Conservation (phyloP, 2,329 filamentous ascomycete genomes). For the Fusarium sarcochroum region DNA sequence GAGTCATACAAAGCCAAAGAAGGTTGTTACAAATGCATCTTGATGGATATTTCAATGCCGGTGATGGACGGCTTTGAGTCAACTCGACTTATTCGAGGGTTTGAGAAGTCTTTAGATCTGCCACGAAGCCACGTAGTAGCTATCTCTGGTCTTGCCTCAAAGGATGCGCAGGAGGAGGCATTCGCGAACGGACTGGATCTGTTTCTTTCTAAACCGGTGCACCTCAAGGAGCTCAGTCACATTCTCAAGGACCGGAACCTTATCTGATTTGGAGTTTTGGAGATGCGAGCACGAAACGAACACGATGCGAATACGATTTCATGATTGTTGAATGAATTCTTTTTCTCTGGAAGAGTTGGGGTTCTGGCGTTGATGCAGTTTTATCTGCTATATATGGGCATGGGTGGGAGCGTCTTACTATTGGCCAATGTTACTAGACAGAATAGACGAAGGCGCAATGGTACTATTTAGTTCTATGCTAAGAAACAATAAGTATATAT, state of each 20-base stretch:
- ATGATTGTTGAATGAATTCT: background rate
- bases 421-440: constrained; percentile 27
- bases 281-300: constrained; percentile 3
- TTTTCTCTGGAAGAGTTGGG: background rate
- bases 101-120: constrained; percentile 60
- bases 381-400: constrained; percentile 18
- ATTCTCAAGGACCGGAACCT: constrained; percentile 30
- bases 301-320: constrained; percentile 19
- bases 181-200: constrained; percentile 68
- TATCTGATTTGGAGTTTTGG: constrained; percentile 6
- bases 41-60: constrained; percentile 71
- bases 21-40: constrained; percentile 49
- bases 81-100: constrained; percentile 63
- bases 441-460: constrained; percentile 25
- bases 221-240: constrained; percentile 56
- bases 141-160: constrained; percentile 66
- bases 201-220: constrained; percentile 69
- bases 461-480: background rate
- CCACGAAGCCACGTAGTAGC: constrained; percentile 64
- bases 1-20: constrained; percentile 47
- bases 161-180: constrained; percentile 66
- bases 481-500: background rate
- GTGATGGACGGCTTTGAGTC: constrained; percentile 68
- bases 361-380: constrained; percentile 10
- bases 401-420: background rate